Evolutionary conservation across 257 asterid genomes (phyloP).

Genomic region (Solanum habrochaites): DNA sequence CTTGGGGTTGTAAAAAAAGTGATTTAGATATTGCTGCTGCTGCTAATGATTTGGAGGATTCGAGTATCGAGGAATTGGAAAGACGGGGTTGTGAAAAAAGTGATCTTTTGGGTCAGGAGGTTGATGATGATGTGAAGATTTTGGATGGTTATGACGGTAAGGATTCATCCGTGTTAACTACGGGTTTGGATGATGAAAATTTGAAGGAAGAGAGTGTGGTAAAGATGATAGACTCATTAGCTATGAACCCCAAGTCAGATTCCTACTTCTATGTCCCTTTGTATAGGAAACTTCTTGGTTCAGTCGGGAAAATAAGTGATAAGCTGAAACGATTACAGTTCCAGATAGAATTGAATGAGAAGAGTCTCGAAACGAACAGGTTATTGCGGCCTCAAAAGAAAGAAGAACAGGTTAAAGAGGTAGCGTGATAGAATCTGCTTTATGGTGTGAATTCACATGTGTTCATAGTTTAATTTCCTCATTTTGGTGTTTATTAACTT

Average conservation of each 20-base stretch:
- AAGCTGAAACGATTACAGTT: slow-evolving; percentile 8
- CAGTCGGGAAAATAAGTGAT: slow-evolving; percentile 5
- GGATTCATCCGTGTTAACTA: slow-evolving; percentile 14
- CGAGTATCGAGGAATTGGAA: slow-evolving; percentile 13
- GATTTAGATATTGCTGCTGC: neutral
- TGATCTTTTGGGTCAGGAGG: neutral
- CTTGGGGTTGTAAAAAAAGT: neutral
- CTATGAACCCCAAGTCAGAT: slow-evolving; percentile 2
- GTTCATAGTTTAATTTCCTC: neutral
- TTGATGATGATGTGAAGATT: slow-evolving; percentile 5
- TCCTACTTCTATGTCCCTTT: neutral
- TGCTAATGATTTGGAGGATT: neutral
- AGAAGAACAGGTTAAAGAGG: slow-evolving; percentile 33
- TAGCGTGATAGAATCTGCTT: slow-evolving; percentile 1
- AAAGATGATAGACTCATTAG: slow-evolving; percentile 12
- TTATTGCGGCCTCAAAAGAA: slow-evolving; percentile 28
- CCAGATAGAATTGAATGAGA: slow-evolving; percentile 25
- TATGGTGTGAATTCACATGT: neutral
- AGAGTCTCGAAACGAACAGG: neutral
- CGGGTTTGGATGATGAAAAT: slow-evolving; percentile 17
- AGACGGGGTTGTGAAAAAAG: neutral
- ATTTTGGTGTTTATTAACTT: slow-evolving; percentile 2
- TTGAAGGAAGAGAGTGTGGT: slow-evolving; percentile 15
- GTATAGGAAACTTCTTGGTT: slow-evolving; percentile 17
- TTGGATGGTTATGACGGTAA: slow-evolving; percentile 1